phyloP scores from a whole-genome alignment of 73 alveolate species.

The Paramecium sexaurelia region DNA sequence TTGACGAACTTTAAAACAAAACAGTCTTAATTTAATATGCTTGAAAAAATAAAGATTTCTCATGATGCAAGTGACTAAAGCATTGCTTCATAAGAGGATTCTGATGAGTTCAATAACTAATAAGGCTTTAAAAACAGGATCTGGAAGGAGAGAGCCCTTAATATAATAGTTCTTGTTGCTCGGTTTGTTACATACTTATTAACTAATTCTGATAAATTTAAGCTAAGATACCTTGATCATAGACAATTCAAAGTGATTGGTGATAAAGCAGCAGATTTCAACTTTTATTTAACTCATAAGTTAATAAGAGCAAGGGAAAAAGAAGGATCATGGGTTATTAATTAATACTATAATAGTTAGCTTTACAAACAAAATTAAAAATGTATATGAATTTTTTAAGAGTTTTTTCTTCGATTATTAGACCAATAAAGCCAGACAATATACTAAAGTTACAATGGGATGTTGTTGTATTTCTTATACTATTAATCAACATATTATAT shows the following conservation, averaged over 20 bases:
- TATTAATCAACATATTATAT: conserved; percentile 3
- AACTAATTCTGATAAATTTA: conserved; percentile 49
- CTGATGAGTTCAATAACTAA: neutral
- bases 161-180: conserved; percentile 41
- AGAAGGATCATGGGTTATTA: conserved; percentile 6
- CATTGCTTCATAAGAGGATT: neutral
- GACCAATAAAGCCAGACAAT: conserved; percentile 48
- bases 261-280: conserved; percentile 21
- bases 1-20: neutral
- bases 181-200: conserved; percentile 17
- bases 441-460: neutral
- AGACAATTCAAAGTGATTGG: conserved; percentile 37
- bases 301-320: conserved; percentile 6
- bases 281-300: neutral
- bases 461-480: conserved; percentile 31
- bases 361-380: neutral
- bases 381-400: neutral
- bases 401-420: neutral
- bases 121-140: conserved; percentile 22
- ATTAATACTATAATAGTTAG: neutral
- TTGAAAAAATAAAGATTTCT: conserved; percentile 11
- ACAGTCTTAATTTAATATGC: conserved; percentile 16
- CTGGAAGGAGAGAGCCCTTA: conserved; percentile 46
- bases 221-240: neutral
- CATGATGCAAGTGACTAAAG: conserved; percentile 35